Base-by-base conservation (phyloP, 805 yeast species). In the Cyberlindnera bimundalis region DNA sequence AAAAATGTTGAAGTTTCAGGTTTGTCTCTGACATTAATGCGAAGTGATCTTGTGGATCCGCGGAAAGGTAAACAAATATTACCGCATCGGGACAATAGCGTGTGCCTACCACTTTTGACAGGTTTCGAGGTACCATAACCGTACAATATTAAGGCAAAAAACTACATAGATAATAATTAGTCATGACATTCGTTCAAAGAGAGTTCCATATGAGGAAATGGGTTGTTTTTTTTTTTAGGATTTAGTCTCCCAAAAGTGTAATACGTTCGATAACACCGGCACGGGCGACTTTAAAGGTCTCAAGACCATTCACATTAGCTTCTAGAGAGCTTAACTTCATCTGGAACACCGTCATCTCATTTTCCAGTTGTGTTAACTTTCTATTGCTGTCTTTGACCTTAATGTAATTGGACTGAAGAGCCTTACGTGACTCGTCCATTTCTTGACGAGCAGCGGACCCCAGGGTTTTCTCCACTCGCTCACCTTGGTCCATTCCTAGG, bases 211-310 rank as follows among this genome's bases (percentile, higher is more conserved):
- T n/a, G n/a, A n/a, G n/a, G n/a, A n/a, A n/a, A n/a, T n/a, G n/a
- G n/a, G n/a, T n/a, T n/a, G n/a, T n/a, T n/a, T n/a, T n/a, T n/a
- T n/a, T n/a, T n/a, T n/a, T 21, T 10, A 21, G 10, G 10, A 21
- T 6, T 10, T 21, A 41, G 15, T 46, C 50, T 7, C 47, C 51
- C 8, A 47, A 25, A 1, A 47, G 43, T 5, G 51, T 47, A 17
- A 47, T 47, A 35, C 45, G 45, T 30, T 47, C 44, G n/a, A 47
- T 32, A 9, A 47, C 46, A 21, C 42, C 48, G 18, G 39, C 27
- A 24, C 51, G 45, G 8, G 48, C 43, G 17, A 25, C 19, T 16
- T 34, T 39, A 34, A 41, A 47, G 6, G 51, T 42, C 33, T 44
- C 48, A 12, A 43, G 43, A 2, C 48, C 51, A 4, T 38, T 42